Base-by-base conservation (phyloP, 2,329 filamentous ascomycete species). In the Pseudocercospora eumusae region DNA sequence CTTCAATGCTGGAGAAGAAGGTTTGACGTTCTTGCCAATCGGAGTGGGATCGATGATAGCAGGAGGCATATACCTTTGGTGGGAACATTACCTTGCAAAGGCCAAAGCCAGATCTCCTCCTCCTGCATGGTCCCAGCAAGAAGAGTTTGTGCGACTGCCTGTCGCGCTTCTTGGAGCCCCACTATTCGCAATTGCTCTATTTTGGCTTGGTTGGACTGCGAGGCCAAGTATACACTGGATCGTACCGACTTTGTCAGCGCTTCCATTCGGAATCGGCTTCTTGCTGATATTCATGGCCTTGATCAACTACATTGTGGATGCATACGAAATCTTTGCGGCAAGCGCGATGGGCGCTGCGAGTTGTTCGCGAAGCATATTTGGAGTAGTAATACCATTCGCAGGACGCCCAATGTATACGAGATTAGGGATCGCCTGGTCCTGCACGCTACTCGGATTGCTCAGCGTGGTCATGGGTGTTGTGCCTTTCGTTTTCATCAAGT, bases 341-440 rank as follows among this genome's bases (percentile, higher is more conserved):
- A 87, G 84, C 61, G 91, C 92, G 3, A 82, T 96, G 75, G 91
- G 92, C 11, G 91, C 92, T 49, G 95, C 96, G 71, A 89, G 88
- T 52, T 91, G 95, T 74, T 84, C 89, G 61, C 84, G 93, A 57
- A 92, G 88, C 66, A 81, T 83, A 20, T 95, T 96, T 79, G 92
- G 89, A 63, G 91, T 91, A 0, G 73, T 79, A 1, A 57, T 81
- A 21, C 80, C 80, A 8, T 82, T 82, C 66, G 79, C 78, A 0
- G 76, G 79, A 27, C 72, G 70, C 53, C 78, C 80, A 0, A 78
- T 93, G 87, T 93, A 92, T 71, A 74, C 83, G 8, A 81, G 78
- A 25, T 80, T 93, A 23, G 90, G 89, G 15, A 84, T 88, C 62
- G 85, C 88, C 64, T 92, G 90, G 89, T 82, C 81, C 4, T 82